phyloP scores from a whole-genome alignment of 768 basidiomycete genomes.

The Ephemerocybe angulata region DNA sequence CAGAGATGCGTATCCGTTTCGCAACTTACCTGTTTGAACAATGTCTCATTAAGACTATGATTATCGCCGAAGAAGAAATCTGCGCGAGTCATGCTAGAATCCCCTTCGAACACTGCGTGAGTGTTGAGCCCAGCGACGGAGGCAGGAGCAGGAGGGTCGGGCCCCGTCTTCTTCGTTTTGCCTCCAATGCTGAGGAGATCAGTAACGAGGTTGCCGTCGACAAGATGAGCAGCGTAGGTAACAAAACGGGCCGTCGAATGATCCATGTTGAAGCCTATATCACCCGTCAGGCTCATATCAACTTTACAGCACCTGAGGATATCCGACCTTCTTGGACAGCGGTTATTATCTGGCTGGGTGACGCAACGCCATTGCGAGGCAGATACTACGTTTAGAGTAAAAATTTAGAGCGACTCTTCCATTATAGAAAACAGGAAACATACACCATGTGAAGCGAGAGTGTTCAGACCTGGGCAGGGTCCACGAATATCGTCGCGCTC shows the following conservation, averaged over 20 bases:
- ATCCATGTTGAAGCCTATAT: slow-evolving; percentile 17
- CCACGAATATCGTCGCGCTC: slow-evolving; percentile 14
- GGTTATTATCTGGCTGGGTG: slow-evolving; percentile 13
- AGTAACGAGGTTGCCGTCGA: slow-evolving; percentile 17
- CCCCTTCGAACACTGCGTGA: slow-evolving; percentile 15
- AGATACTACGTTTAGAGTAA: slow-evolving; percentile 8
- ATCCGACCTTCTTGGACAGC: slow-evolving; percentile 15
- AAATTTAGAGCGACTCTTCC: not conserved
- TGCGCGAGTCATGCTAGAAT: slow-evolving; percentile 5
- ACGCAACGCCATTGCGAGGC: slow-evolving; percentile 13
- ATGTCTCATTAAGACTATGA: slow-evolving; percentile 20
- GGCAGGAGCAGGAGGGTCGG: slow-evolving; percentile 17
- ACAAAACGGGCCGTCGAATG: slow-evolving; percentile 11
- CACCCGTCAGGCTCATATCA: not conserved
- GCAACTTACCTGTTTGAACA: slow-evolving; percentile 15
- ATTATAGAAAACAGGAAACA: not conserved
- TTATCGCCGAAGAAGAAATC: slow-evolving; percentile 20
- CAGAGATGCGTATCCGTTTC: not conserved
- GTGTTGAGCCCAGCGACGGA: slow-evolving; percentile 17
- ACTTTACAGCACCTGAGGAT: too few species aligned
- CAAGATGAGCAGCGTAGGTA: slow-evolving; percentile 14
- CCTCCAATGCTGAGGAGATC: slow-evolving; percentile 17
- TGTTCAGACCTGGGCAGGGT: slow-evolving; percentile 21
- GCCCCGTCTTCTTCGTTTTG: slow-evolving; percentile 15
- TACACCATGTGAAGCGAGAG: slow-evolving; percentile 20